Conservation (phyloP, 148 eudicot species). For the Chenopodium suecicum region DNA sequence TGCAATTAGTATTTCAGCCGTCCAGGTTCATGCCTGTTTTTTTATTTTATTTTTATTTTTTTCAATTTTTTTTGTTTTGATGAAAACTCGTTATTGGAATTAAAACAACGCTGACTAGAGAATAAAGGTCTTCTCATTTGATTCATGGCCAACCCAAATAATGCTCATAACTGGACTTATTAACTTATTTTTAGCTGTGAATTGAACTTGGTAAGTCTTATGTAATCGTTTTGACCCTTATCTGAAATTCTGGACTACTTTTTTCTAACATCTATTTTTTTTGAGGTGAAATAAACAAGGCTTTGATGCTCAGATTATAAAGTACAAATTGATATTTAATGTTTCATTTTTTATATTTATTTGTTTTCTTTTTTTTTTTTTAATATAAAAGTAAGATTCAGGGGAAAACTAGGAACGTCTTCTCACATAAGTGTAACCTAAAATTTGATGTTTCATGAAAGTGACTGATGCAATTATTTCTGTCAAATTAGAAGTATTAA, state of each 20-base stretch:
- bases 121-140: constrained; percentile 1
- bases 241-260: background rate
- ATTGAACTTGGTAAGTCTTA: too few species aligned
- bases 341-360: too few species aligned
- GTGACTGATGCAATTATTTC: too few species aligned
- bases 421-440: too few species aligned
- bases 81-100: background rate
- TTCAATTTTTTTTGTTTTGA: too few species aligned
- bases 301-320: background rate
- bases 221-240: background rate
- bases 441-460: too few species aligned
- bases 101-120: background rate
- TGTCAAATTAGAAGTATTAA: background rate
- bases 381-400: too few species aligned
- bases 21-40: constrained; percentile 56
- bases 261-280: background rate
- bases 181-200: too few species aligned
- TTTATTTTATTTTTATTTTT: background rate
- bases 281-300: background rate
- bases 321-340: background rate
- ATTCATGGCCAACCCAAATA: background rate
- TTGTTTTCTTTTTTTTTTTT: too few species aligned
- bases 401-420: too few species aligned
- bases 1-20: constrained; percentile 96
- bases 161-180: background rate